Base-by-base conservation (phyloP, 1,284 basidiomycete genomes). In the Ustilago sp. region DNA sequence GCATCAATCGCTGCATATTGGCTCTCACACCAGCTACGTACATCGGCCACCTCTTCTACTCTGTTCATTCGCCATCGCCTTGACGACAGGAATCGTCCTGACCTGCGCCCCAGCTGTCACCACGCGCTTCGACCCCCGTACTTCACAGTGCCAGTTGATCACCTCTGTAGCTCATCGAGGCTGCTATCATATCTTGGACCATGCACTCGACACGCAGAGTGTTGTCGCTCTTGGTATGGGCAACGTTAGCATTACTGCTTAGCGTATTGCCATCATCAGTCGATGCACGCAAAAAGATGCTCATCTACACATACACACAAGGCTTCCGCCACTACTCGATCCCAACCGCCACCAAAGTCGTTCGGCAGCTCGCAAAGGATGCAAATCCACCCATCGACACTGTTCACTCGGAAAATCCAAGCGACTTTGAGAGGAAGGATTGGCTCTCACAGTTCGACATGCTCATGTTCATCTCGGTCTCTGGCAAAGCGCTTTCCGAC, bases 371-470 rank as follows among this genome's bases (percentile, higher is more conserved):
- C 8, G 76, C 73, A 32, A 58, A 79, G 43, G 52, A 74, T 8
- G 63, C 78, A 28, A 50, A 63, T 6, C 63, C 76, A 17, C 68
- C 64, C 32, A 64, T 65, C 58, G 68, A 80, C 61, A 71, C 67
- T n/a, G 62, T 79, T 2, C 68, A 74, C 36, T 72, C 70, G 11
- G 69, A 79, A 2, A 68, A 83, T 39, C 68, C 68, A 13, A n/a
- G 12, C 31, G 63, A 83, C 51, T 79, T 83, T 54, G 79, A 81
- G 57, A 54, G 63, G 32, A 28, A 55, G 1, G 59, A 50, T 43
- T 82, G 64, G 71, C 64, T 83, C 8, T 58, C 70, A 34, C 77
- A 80, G 45, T 83, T 80, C 32, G 81, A 83, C 60, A 77, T 79
- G 52, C 58, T 83, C 61, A 72, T 81, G 56, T 83, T 83, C 58